Evolutionary conservation across 2,329 filamentous ascomycete species (phyloP), one percentile per base, ranked within the genome.

Genomic region (Leptographium procerum): DNA sequence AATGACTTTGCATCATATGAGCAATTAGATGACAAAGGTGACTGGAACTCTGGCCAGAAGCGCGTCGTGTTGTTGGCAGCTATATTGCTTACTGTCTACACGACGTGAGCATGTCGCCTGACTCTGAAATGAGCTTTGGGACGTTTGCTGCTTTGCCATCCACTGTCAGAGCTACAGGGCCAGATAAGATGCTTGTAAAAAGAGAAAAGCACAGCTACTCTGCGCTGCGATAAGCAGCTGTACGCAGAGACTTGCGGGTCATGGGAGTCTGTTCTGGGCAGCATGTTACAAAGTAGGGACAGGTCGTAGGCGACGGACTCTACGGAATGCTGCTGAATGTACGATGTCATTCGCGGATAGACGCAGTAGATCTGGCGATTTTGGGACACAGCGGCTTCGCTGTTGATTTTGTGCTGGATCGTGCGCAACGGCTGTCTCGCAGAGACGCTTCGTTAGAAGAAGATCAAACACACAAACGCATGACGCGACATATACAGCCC

Each of bases 1-100:
- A 77, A 24, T 19, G 53, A 57, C 50, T n/a, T 10, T n/a, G n/a
- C 8, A 24, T 22, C 8, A 22, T 19, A 40, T 40, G 40, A 43
- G 40, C 19, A 43, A 14, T 43, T n/a, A 1, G 36, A 40, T 19
- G 19, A 2, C 14, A 4, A 13, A 19, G 19, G 36, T 16, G 36
- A 40, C 36, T 19, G 36, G 36, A 40, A n/a, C n/a, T n/a, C 9
- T 40, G 36, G 14, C 40, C n/a, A n/a, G n/a, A n/a, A n/a, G n/a
- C n/a, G n/a, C n/a, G n/a, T n/a, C n/a, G n/a, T n/a, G n/a, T n/a
- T 19, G 40, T 16, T 8, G 19, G 40, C 40, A 43, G 19, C 40
- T 43, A 6, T 16, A 43, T n/a, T n/a, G 40, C 40, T 19, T 40
- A 19, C 14, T 40, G 36, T 19, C 40, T 43, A 8, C 16, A 19